Base-by-base conservation (phyloP, 441 rosid genomes). In the Aquilaria agallochum region DNA sequence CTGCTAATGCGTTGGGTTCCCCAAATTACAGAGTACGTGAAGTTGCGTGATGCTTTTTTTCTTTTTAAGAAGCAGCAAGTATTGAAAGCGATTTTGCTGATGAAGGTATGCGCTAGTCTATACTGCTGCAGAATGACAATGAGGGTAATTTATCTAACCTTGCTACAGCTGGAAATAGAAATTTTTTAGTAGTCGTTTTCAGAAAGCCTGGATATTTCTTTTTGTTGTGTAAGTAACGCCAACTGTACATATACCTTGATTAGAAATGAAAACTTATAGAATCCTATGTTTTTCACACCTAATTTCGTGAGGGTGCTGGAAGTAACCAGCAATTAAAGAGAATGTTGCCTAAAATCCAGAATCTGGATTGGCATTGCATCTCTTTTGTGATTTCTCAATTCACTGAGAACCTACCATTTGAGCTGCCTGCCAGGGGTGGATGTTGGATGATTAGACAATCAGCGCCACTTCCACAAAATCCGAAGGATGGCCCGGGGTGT, bases 1-100 rank as follows among this genome's bases (percentile, higher is more conserved):
- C 86, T 58, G 79, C 82, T 40, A 89, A 79, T 67, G 55, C 72
- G 46, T 50, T 70, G 63, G 79, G 85, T 49, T 58, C 85, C 54
- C 74, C 82, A 64, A 80, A 81, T 72, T 53, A 78, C 65, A 74
- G 83, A 77, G 68, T 68, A 62, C 74, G 55, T 31, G 65, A 66
- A 71, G 76, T 73, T 58, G 55, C 72, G 45, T 73, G 69, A 74
- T 62, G 56, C 60, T 34, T 34, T 34, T 6, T 6, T 62, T 47
- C 10, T 8, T 70, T 63, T 56, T 47, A 30, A 9, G 55, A 20
- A 32, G 13, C 64, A 58, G 46, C 55, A 58, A 34, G 56, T 53
- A 32, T 42, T 33, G 7, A 64, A 50, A 33, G 40, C 27, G 40
- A 31, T 20, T 55, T 60, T 40, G 53, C 62, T 20, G 8, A 50